Evolutionary conservation across 352 stramenopile genomes (phyloP), one percentile per base, ranked within the genome.

Genomic region (Blastocystis sp.): DNA sequence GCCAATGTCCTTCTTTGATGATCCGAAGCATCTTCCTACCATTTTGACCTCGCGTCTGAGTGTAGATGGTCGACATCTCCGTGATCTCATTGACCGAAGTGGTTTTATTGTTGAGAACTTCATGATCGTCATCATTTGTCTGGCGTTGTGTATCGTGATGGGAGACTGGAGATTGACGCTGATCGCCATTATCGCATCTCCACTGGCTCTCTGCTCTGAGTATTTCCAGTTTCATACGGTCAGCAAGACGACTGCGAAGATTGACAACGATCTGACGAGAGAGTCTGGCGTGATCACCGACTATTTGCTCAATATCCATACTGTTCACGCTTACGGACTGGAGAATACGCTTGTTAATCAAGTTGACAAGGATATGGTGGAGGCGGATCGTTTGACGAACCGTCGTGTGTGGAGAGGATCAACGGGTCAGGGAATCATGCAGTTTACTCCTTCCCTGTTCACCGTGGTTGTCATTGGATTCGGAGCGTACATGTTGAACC

Each of bases 291-390:
- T 46, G 9, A 38, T 84, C 11, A 84, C 72, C 0, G 72, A 84
- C 40, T 84, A 67, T 40, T 32, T 84, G 18, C 57, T 84, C 27
- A 84, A 84, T 18, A 84, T 84, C 38, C 57, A 84, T n/a, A 84
- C 72, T 18, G 21, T 84, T 4, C 32, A 64, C 48, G 57, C 53
- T 36, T 84, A 84, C 53, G 56, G 56, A 29, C 34, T 76, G 16
- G 16, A 76, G 42, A 21, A 54, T 44, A 76, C 64, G 16, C 38
- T 76, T 27, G 1, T 54, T 9, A 34, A 54, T 1, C 24, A 29
- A 29, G 21, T 76, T 29, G 21, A 32, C 16, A 54, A 54, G 36
- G 21, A 51, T 11, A 54, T 76, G 11, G 48, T 24, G 16, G 21
- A 24, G 11, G 42, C 64, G 2, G 27, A 76, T 36, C 21, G 34